Base-by-base conservation (phyloP, 805 yeast species). In the Hanseniaspora clermontiae region DNA sequence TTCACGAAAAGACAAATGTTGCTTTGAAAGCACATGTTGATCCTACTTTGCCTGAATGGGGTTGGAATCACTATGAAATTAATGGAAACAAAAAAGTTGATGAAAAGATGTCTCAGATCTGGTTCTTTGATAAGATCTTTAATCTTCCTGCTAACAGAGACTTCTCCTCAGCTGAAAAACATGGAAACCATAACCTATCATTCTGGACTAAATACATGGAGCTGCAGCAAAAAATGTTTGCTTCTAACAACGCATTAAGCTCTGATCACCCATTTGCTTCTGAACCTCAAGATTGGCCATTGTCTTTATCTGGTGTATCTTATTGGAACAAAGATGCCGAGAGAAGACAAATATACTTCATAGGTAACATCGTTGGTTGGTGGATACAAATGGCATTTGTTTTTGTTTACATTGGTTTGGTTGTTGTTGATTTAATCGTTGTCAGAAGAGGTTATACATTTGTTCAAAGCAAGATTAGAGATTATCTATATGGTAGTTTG, bases 181-280 rank as follows among this genome's bases (percentile, higher is more conserved):
- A 36, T 8, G 45, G 37, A 29, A 43, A 51, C 19, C 45, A 34
- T 24, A 74, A 36, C 76, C 83, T 17, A 81, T 82, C 95, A 57
- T 93, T 93, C 73, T 76, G 87, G 61, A 77, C 74, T 59, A 93
- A 93, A 70, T 93, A 95, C 89, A 74, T 81, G 71, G 97, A 93
- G 70, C 75, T 90, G 60, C 98, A 93, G 72, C 70, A 75, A 34
- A 75, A 79, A 59, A 93, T 93, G 98, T 89, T 93, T 75, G 80
- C 81, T 60, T 96, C 90, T 65, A 93, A 93, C 72, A 93, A 91
- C 72, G 82, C 83, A 62, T 76, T 93, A 61, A 77, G 89, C 1
- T 77, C 90, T 15, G 88, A 86, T 29, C 98, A 93, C 70, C 98
- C 98, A 48, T 93, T 87, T 74, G 96, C 97, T 10, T 88, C 97